Base-by-base conservation (phyloP, 176 grass and related monocot genomes). In the Oryza australiensis region DNA sequence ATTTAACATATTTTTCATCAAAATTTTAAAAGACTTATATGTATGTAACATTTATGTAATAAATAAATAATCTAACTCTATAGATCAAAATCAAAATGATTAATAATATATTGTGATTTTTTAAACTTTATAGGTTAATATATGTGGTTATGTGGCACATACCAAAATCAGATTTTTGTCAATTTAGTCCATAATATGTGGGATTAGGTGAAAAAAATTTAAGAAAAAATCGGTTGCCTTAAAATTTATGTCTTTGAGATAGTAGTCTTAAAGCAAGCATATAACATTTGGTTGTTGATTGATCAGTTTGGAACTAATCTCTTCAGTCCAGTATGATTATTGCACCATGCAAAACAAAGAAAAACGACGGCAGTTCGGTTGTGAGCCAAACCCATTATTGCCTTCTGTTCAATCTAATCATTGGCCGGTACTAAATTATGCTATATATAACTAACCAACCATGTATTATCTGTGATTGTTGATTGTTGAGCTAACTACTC, bases 331-430 rank as follows among this genome's bases (percentile, higher is more conserved):
- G 2, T 20, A 28, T 18, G 83, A 62, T 69, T 23, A 40, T 75
- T 40, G 34, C 1, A 18, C 5, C 27, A 27, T 30, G 24, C 16
- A 59, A 40, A 26, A 33, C 20, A 65, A 69, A 69, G 64, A 42
- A 34, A 41, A 65, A 65, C 13, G 48, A 77, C 69, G 65, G 49
- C 12, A 7, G 18, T 9, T 32, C 3, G 41, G 59, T 29, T 72
- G 63, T 11, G 59, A 32, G 34, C 16, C 48, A 53, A 20, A 20
- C 9, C 28, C 66, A 49, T 78, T 72, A 79, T 79, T 73, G 67
- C 15, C 9, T 73, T 34, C 55, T 22, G 38, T 46, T 72, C 4
- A 37, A 4, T 20, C 29, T 69, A 72, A 79, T 79, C 66, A 72
- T 85, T 66, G 28, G 20, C 51, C 41, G 3, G 67, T 72, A 15